These are phyloP conservation scores for Fragilariopsis cylindrus DNA, from an alignment of 108 stramenopile genomes.

Conservation along the genomic window DNA sequence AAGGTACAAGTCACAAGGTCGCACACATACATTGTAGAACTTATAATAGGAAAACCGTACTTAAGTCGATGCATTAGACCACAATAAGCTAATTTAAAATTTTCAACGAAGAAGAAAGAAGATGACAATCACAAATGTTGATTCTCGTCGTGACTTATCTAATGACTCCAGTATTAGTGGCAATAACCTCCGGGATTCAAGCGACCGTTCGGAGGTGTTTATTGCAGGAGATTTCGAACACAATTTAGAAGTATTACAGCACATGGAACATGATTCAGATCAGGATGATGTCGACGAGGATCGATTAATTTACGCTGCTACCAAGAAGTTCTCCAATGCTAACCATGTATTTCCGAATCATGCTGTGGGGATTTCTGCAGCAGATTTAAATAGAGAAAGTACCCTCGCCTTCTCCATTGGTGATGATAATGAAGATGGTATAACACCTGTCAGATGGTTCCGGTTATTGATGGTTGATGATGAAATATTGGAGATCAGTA, in stretches of 20 bases:
- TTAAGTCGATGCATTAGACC: too few species aligned
- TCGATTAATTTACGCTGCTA: neutral
- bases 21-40: too few species aligned
- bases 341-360: neutral
- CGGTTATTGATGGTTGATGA: neutral
- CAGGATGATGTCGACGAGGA: conserved; percentile 7
- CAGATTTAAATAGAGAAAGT: neutral
- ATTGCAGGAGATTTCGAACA: neutral
- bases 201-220: neutral
- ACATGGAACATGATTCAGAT: neutral
- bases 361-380: neutral
- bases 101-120: too few species aligned
- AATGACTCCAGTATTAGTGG: too few species aligned
- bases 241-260: neutral
- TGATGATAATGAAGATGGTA: neutral
- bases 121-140: too few species aligned
- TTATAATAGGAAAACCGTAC: too few species aligned
- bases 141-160: too few species aligned
- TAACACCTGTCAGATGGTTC: neutral
- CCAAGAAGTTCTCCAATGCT: conserved; percentile 3
- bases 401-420: neutral
- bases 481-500: neutral
- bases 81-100: too few species aligned
- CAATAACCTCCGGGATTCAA: too few species aligned
- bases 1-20: too few species aligned